These are phyloP conservation scores for Yarrowia galli DNA, from an alignment of 1,139 yeast species.

Conservation along the genomic window DNA sequence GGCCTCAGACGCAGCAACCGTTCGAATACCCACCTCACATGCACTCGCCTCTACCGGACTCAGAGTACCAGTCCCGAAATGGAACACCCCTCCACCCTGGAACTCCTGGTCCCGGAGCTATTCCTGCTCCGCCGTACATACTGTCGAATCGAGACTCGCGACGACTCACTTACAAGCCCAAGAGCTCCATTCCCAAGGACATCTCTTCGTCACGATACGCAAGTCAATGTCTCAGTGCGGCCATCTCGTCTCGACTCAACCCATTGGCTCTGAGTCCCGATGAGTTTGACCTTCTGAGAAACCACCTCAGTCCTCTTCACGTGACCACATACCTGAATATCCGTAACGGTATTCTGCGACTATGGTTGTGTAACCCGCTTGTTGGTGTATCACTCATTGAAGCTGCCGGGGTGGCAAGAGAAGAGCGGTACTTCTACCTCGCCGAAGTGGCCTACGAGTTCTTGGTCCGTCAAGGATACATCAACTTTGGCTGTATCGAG, in stretches of 20 bases:
- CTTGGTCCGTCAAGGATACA: slow-evolving; percentile 55
- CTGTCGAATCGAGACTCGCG: slow-evolving; percentile 40
- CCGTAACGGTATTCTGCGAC: slow-evolving; percentile 54
- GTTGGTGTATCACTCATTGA: slow-evolving; percentile 54
- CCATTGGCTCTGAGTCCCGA: slow-evolving; percentile 52
- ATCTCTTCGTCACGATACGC: slow-evolving; percentile 52
- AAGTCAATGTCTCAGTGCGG: slow-evolving; percentile 54
- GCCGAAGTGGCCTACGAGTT: slow-evolving; percentile 57
- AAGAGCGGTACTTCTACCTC: slow-evolving; percentile 52
- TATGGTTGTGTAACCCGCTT: slow-evolving; percentile 56
- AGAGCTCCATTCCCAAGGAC: slow-evolving; percentile 54
- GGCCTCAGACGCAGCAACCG: slow-evolving; percentile 38
- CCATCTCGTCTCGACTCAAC: slow-evolving; percentile 53
- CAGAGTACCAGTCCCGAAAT: slow-evolving; percentile 27
- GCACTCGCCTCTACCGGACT: slow-evolving; percentile 9
- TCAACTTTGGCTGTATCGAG: slow-evolving; percentile 55
- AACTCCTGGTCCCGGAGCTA: slow-evolving; percentile 42
- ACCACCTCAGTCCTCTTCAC: slow-evolving; percentile 51
- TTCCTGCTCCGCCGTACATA: slow-evolving; percentile 42
- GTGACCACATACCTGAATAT: slow-evolving; percentile 55
- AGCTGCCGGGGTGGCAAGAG: slow-evolving; percentile 56
- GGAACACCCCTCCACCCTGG: slow-evolving; percentile 38
- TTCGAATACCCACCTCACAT: slow-evolving; percentile 36
- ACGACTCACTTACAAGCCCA: slow-evolving; percentile 51
- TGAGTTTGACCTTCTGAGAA: slow-evolving; percentile 52